Evolutionary conservation across 2,329 filamentous ascomycete species (phyloP), one percentile per base, ranked within the genome.

Genomic region (Calonectria honghensis): DNA sequence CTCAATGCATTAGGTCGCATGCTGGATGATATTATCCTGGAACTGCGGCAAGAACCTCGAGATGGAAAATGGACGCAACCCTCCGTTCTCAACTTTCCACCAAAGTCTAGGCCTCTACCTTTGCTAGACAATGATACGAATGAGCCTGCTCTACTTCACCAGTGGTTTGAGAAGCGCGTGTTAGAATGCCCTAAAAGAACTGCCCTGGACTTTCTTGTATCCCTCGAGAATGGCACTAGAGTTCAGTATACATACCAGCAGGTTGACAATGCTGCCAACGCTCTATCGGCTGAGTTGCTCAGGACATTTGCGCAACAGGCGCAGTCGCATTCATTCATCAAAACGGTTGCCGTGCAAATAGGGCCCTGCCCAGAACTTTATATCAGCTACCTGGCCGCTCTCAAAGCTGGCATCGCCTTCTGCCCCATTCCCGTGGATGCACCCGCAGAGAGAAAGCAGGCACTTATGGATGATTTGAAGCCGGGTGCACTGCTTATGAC

Each of bases 321-420:
- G 20, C n/a, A 39, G n/a, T 18, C 24, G 5, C 9, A 48, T n/a
- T 48, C 41, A 48, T n/a, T 11, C 20, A 48, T 48, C 20, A 48
- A 41, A n/a, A 61, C 35, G 2, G 57, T 61, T 41, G 57, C 57
- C 9, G 57, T 61, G 31, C 57, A 29, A 41, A 61, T 61, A 41
- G 57, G 57, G 10, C 57, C 57, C 2, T 61, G 57, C 57, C 57
- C 57, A 41, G 57, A 61, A 35, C 35, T 61, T n/a, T 61, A 61
- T 13, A 61, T 61, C 57, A 61, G 57, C n/a, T 61, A 61, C 35
- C 16, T 61, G 35, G 57, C 57, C 27, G 31, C 27, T 11, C 57
- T 61, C 11, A 61, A 61, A 24, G 57, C 35, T 24, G 35, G 57
- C 5, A 39, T 61, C 13, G 35, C 57, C 11, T 61, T 61, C 11